These are phyloP conservation scores for Corynascus novoguineensis DNA, from an alignment of 495 filamentous ascomycete genomes.

Conservation along the genomic window DNA sequence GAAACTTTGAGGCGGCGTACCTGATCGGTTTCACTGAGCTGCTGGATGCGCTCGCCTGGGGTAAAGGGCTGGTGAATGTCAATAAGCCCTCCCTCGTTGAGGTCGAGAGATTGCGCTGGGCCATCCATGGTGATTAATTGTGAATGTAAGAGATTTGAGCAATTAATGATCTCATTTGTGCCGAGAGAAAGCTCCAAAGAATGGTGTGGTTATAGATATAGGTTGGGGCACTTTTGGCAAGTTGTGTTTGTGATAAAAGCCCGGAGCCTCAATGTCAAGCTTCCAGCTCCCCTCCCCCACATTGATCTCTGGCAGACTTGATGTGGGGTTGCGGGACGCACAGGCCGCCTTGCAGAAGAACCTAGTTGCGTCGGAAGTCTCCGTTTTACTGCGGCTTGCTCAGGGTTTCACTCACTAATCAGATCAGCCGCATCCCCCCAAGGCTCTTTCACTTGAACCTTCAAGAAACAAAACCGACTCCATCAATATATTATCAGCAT, in stretches of 20 bases:
- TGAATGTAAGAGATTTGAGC: not conserved
- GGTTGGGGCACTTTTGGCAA: not conserved
- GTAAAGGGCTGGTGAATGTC: constrained; percentile 46
- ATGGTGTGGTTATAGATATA: not conserved
- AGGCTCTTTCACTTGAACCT: not conserved
- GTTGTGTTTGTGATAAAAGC: not conserved
- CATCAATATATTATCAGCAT: not conserved
- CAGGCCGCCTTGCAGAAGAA: constrained; percentile 8
- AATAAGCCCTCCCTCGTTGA: constrained; percentile 2
- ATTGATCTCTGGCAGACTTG: not conserved
- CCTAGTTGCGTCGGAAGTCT: not conserved
- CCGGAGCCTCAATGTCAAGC: not conserved
- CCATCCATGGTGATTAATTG: constrained; percentile 10
- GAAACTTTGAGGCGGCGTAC: too few species aligned
- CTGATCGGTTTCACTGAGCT: constrained; percentile 70
- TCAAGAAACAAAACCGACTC: not conserved
- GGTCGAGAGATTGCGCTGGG: constrained; percentile 7
- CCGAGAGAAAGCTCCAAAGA: not conserved
- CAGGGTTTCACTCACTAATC: not conserved
- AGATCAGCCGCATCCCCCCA: not conserved
- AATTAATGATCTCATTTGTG: not conserved
- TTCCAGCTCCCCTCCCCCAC: not conserved
- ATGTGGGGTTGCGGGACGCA: constrained; percentile 6
- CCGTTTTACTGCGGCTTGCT: not conserved
- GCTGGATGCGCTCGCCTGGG: constrained; percentile 65